Base-by-base conservation (phyloP, 2,329 filamentous ascomycete genomes). In the Magnaporthales sp. region DNA sequence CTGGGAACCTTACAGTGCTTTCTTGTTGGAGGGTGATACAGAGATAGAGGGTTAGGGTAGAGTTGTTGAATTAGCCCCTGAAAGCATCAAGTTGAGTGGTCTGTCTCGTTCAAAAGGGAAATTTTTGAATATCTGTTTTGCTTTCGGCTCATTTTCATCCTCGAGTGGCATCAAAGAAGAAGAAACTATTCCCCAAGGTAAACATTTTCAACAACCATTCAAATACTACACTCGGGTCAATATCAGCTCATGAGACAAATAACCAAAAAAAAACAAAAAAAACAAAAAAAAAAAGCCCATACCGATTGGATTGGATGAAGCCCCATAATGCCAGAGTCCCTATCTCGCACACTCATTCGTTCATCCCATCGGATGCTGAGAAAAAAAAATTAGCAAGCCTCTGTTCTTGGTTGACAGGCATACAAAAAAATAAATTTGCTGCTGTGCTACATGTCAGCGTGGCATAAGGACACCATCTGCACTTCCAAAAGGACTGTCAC, bases 381-480 rank as follows among this genome's bases (percentile, higher is more conserved):
- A 13, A 26, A 60, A 27, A 15, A 5, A 9, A 1, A 15, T 15
- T 15, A 26, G 1, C 56, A 26, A 27, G 56, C 22, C 26, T 26
- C 56, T 60, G 26, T 1, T 27, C 13, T 38, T 7, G 26, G 15
- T 27, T 29, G 56, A 60, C 56, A 60, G 24, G 26, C 5, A 60
- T 60, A 24, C 56, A 60, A 27, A 58, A 3, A 58, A n/a, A n/a
- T 46, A 19, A n/a, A 19, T 19, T 24, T 15, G 9, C 56, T 60
- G 56, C 56, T 60, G 56, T 60, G 56, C 13, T 60, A 60, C 56
- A 60, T 60, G 56, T 27, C 56, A 60, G 56, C 56, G 24, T 60
- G 56, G 56, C 56, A 60, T 60, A 26, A 27, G 26, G 24, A 27
- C 24, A 13, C 56, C 56, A 27, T 60, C 13, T 27, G 15, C 13